Base-by-base conservation (phyloP, 2,329 filamentous ascomycete species). In the Paracoccidioides lutzii region DNA sequence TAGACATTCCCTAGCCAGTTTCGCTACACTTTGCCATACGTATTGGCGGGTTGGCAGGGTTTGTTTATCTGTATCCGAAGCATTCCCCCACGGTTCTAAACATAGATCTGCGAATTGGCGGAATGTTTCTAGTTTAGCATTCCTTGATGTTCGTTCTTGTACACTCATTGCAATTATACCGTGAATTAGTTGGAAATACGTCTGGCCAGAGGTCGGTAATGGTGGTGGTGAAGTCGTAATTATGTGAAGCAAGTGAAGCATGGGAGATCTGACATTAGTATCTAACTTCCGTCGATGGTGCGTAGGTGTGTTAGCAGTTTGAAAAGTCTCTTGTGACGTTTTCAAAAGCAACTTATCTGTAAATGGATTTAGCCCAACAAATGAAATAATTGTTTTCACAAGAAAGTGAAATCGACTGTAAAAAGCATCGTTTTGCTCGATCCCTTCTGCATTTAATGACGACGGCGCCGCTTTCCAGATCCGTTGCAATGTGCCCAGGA, bases 401-500 rank as follows among this genome's bases (percentile, higher is more conserved):
- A 85, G 62, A 55, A 77, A 78, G 15, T 70, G 68, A 59, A 80
- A 78, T 37, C 75, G 74, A 30, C 74, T 70, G 32, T 75, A 74
- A 67, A 76, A 77, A 5, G 58, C 53, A 37, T 72, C 69, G 35
- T 66, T 57, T 9, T 56, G 62, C n/a, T 59, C 41, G 14, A 65
- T 60, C 9, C 60, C 52, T 57, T 59, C 51, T 35, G 65, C 65
- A 59, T 71, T 69, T 33, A 73, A 62, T 3, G 67, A 69, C 10
- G 65, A 61, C 3, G 75, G 76, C 2, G 65, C 67, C 15, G 75
- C 74, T 87, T 75, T 75, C 88, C 90, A 95, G 2, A 90, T 69
- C 32, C 78, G 81, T 51, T 82, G 79, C 5, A 95, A 72, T 28
- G 90, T 71, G 44, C 82, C 82, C 52, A 91, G 78, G 28, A 90